Conservation (phyloP, 169 alveolate species). For the Plasmodium vivax region DNA sequence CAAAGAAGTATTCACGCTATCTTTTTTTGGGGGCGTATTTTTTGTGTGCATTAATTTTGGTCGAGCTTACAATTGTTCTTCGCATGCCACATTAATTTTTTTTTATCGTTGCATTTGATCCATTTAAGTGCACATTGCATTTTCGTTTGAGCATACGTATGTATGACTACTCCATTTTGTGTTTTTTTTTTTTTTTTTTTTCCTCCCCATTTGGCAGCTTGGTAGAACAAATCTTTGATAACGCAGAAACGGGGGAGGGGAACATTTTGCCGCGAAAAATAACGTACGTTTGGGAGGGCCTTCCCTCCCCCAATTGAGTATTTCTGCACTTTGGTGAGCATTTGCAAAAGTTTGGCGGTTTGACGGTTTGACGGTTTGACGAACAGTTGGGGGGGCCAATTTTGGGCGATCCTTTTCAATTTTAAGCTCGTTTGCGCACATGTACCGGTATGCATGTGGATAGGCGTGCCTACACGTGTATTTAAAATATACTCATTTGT, state of each 20-base stretch:
- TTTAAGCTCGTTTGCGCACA: background rate
- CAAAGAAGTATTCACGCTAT: background rate
- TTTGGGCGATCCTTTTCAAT: background rate
- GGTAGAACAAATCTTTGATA: constrained; percentile 1
- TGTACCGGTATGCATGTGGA: background rate
- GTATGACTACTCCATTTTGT: background rate
- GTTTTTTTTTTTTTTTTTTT: background rate
- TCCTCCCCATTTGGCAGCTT: background rate
- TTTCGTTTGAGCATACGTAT: background rate
- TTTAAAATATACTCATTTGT: background rate
- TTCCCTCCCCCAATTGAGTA: background rate
- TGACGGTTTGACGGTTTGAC: too few species aligned
- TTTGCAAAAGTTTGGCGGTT: background rate
- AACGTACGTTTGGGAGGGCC: background rate
- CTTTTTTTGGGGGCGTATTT: background rate
- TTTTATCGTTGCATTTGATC: background rate
- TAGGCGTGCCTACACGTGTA: background rate
- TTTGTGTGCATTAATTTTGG: background rate
- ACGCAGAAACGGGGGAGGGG: background rate
- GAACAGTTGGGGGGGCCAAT: background rate
- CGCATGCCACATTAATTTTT: background rate
- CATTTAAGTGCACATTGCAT: background rate
- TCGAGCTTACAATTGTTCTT: background rate
- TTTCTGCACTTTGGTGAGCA: background rate
- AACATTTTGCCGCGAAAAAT: background rate